Evolutionary conservation across 2,329 filamentous ascomycete genomes (phyloP).

Genomic region (Celoporthe dispersa): DNA sequence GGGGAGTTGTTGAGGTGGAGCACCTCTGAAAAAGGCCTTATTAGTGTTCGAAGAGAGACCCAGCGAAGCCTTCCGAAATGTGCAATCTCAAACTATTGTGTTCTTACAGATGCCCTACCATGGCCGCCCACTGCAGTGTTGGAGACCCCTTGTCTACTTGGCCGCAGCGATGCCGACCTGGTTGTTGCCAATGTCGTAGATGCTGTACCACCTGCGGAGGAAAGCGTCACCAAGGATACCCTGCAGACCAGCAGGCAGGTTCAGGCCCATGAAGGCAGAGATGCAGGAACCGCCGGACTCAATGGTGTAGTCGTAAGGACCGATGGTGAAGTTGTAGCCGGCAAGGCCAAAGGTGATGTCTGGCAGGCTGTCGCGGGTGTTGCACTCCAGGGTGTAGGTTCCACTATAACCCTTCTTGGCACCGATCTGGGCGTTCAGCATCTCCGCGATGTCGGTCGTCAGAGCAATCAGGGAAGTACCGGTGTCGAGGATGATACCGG

Average conservation of each 20-base stretch:
- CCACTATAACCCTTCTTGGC: conserved; percentile 98
- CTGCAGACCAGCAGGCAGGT: conserved; percentile 87
- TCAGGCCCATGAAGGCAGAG: conserved; percentile 97
- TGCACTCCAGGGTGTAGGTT: conserved; percentile 93
- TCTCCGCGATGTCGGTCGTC: conserved; percentile 86
- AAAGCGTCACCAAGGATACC: conserved; percentile 86
- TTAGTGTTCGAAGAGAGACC: conserved; percentile 15
- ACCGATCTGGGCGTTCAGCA: conserved; percentile 96
- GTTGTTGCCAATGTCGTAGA: conserved; percentile 91
- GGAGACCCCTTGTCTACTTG: conserved; percentile 50
- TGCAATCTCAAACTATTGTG: conserved; percentile 8
- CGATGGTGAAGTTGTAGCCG: conserved; percentile 92
- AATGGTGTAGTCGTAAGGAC: conserved; percentile 89
- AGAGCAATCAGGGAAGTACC: conserved; percentile 97
- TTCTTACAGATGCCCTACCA: conserved; percentile 19
- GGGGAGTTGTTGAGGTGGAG: conserved; percentile 12
- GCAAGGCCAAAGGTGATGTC: conserved; percentile 90
- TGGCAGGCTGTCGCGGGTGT: conserved; percentile 79
- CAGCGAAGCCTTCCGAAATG: background rate
- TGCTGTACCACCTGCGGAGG: conserved; percentile 87
- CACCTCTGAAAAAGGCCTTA: conserved; percentile 5
- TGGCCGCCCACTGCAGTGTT: background rate
- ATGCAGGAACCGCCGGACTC: conserved; percentile 96
- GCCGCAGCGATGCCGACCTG: conserved; percentile 88
- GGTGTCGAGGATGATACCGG: conserved; percentile 96